Percentiles rank a stretch among this genome's conserved stretches.
Evolutionary conservation across 2,329 filamentous ascomycete species (phyloP).

Genomic region (Botrytis fabae): DNA sequence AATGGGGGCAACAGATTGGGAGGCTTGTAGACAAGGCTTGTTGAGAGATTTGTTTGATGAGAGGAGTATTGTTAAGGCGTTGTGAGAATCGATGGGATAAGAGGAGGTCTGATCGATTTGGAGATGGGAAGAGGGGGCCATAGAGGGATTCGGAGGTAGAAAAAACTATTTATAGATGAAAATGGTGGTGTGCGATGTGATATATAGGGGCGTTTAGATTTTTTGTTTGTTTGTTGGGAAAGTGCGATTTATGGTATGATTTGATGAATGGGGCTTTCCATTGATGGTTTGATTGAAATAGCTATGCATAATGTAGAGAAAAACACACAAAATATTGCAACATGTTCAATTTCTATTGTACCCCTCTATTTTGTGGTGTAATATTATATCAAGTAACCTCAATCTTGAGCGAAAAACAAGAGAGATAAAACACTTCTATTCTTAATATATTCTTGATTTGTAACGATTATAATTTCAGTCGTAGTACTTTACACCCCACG

Average conservation of each 20-base stretch:
- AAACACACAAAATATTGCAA: neutral
- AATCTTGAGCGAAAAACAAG: neutral
- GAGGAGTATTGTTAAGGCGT: slow-evolving; percentile 62
- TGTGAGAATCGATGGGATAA: slow-evolving; percentile 26
- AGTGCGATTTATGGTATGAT: neutral
- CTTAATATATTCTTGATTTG: neutral
- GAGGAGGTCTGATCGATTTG: neutral
- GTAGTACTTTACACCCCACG: neutral
- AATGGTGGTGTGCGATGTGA: neutral
- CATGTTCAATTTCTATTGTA: neutral
- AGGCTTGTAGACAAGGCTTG: slow-evolving; percentile 62
- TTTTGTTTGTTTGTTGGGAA: neutral
- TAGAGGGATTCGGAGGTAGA: neutral
- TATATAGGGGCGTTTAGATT: slow-evolving; percentile 1
- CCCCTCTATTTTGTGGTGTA: neutral
- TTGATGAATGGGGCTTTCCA: neutral
- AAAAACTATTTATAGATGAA: slow-evolving; percentile 8
- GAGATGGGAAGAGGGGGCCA: neutral
- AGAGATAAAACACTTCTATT: neutral
- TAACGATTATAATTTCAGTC: neutral
- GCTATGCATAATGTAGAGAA: slow-evolving; percentile 1
- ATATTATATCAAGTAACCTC: neutral
- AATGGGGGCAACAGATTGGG: slow-evolving; percentile 69
- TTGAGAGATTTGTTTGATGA: slow-evolving; percentile 80
- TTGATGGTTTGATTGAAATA: slow-evolving; percentile 1